Percentiles rank a stretch among this genome's conserved stretches.
These are phyloP conservation scores for Mortierella antarctica DNA, from an alignment of 192 early-diverging fungal genomes.

Conservation along the genomic window DNA sequence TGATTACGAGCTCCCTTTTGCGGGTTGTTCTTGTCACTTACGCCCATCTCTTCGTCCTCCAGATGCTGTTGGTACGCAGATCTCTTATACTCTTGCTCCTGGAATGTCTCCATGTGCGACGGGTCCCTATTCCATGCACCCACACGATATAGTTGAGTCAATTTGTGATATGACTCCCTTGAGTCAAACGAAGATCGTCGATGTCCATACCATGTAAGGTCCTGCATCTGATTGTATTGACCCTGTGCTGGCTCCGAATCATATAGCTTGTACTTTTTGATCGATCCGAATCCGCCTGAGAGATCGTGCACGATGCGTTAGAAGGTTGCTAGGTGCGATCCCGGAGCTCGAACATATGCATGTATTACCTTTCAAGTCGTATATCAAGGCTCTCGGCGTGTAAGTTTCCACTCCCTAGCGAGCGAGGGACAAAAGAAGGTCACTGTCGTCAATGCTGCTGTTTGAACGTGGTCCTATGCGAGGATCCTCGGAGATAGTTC, in stretches of 20 bases:
- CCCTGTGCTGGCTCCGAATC: constrained; percentile 55
- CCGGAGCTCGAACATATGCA: neutral
- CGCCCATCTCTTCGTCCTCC: constrained; percentile 41
- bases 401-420: constrained; percentile 75
- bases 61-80: constrained; percentile 44
- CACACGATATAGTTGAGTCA: no score
- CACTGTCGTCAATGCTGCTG: neutral
- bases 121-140: constrained; percentile 25
- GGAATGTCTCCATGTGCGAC: constrained; percentile 45
- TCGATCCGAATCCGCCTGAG: constrained; percentile 56
- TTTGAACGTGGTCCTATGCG: neutral
- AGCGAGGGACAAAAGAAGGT: no score
- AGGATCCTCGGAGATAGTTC: neutral
- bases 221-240: constrained; percentile 52
- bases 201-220: constrained; percentile 40
- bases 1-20: neutral
- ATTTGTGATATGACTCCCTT: neutral
- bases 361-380: constrained; percentile 78
- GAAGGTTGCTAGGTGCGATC: neutral
- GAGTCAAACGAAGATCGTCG: neutral
- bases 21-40: constrained; percentile 2
- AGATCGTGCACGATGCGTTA: neutral
- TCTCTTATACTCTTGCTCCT: constrained; percentile 23
- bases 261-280: constrained; percentile 53
- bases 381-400: constrained; percentile 82